phyloP scores from a whole-genome alignment of 2,329 filamentous ascomycete species.

The Pseudocercospora crystallina region DNA sequence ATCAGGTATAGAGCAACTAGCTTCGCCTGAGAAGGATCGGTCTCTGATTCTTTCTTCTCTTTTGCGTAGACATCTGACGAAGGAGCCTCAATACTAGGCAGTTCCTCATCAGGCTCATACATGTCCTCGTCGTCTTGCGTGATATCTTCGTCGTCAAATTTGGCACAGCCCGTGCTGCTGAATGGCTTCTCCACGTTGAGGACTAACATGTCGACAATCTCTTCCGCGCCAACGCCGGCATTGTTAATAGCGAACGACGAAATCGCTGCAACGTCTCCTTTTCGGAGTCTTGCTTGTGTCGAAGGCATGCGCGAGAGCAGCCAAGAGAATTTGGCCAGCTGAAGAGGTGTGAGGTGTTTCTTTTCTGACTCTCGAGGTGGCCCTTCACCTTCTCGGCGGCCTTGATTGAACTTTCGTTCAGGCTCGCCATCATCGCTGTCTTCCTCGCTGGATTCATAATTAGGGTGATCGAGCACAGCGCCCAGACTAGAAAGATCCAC shows the following conservation, averaged over 20 bases:
- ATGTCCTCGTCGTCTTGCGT: constrained; percentile 40
- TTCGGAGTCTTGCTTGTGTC: constrained; percentile 69
- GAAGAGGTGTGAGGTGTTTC: constrained; percentile 74
- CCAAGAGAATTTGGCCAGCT: constrained; percentile 81
- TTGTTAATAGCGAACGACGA: constrained; percentile 88
- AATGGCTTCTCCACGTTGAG: constrained; percentile 79
- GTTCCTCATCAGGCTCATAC: constrained; percentile 37
- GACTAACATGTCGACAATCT: constrained; percentile 86
- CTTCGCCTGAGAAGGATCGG: constrained; percentile 70
- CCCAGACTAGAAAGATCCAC: constrained; percentile 60
- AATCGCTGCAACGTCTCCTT: constrained; percentile 81
- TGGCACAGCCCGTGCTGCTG: constrained; percentile 65
- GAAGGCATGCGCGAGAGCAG: constrained; percentile 80
- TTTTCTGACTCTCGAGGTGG: constrained; percentile 33
- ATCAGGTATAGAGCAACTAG: constrained; percentile 80
- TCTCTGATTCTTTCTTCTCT: constrained; percentile 43
- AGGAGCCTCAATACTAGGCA: constrained; percentile 39
- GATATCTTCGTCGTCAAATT: constrained; percentile 54
- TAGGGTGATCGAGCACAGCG: constrained; percentile 78
- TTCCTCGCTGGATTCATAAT: constrained; percentile 84
- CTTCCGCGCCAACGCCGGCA: constrained; percentile 78
- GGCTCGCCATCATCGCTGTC: constrained; percentile 65
- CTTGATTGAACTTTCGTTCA: constrained; percentile 42
- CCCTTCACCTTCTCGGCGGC: constrained; percentile 41
- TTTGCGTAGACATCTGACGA: constrained; percentile 24